A percentile compares a stretch with the other conserved stretches of the same genome.
phyloP scores from a whole-genome alignment of 495 filamentous ascomycete species.

The Lophium mytilinum region DNA sequence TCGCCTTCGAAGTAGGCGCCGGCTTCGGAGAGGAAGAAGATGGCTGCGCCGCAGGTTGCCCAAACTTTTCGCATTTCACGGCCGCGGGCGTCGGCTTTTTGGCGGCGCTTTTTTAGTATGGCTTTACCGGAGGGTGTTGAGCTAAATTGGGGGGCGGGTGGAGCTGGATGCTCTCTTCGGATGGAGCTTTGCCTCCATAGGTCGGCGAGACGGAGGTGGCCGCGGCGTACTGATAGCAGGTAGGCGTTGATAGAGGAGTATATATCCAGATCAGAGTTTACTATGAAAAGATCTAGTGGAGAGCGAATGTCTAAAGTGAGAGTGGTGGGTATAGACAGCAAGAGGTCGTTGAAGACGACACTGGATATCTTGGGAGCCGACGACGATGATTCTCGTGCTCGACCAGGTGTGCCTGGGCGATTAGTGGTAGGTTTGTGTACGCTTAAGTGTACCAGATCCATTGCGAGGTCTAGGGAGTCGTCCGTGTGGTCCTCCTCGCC shows the following conservation, averaged over 20 bases:
- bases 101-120: constrained; percentile 47
- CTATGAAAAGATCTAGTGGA: constrained; percentile 81
- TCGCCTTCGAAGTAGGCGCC: constrained; percentile 85
- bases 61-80: constrained; percentile 68
- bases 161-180: constrained; percentile 64
- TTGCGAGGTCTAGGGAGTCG: constrained; percentile 68
- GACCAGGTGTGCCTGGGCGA: constrained; percentile 23
- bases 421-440: constrained; percentile 33
- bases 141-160: constrained; percentile 55
- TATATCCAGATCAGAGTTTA: constrained; percentile 58
- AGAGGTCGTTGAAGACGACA: constrained; percentile 62
- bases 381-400: constrained; percentile 15
- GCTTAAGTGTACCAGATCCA: constrained; percentile 63
- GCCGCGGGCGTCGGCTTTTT: constrained; percentile 50
- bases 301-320: constrained; percentile 67
- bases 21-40: constrained; percentile 81
- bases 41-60: constrained; percentile 73
- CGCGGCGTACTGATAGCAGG: constrained; percentile 70
- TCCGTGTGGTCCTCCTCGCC: constrained; percentile 65
- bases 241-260: constrained; percentile 85
- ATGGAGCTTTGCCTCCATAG: constrained; percentile 77
- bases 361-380: constrained; percentile 13
- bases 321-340: constrained; percentile 67
- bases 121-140: constrained; percentile 49
- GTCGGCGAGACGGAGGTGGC: constrained; percentile 70